These are phyloP conservation scores for Spiraea crenata DNA, from an alignment of 331 rosid species.

Conservation along the genomic window DNA sequence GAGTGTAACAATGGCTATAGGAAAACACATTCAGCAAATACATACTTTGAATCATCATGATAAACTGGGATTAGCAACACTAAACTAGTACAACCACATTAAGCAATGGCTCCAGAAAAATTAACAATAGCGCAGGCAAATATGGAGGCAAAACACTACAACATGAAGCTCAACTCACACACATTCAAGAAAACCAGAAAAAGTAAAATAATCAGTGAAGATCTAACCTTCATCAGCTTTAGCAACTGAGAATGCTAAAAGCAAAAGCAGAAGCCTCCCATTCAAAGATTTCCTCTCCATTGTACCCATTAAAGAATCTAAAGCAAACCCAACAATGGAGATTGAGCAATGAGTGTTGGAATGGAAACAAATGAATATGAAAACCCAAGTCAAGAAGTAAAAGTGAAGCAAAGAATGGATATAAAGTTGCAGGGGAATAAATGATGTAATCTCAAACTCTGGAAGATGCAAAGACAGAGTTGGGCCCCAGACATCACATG, in stretches of 20 bases:
- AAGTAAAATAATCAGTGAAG: not conserved
- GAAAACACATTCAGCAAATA: not conserved
- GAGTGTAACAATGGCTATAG: not conserved
- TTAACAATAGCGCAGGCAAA: not conserved
- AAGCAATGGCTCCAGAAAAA: not conserved
- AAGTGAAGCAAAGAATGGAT: conserved; percentile 35
- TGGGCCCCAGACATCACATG: conserved; percentile 54
- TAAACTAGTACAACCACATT: not conserved
- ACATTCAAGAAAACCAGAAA: conserved; percentile 1
- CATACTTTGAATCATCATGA: not conserved
- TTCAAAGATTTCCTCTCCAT: conserved; percentile 48
- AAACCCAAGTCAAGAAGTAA: conserved; percentile 29
- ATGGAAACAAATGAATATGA: conserved; percentile 8
- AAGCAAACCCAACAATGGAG: conserved; percentile 34
- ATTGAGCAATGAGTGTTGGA: conserved; percentile 12
- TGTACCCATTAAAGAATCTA: conserved; percentile 22
- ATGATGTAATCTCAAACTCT: not conserved
- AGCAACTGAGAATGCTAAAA: conserved; percentile 44
- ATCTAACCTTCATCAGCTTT: conserved; percentile 65
- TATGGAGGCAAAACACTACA: not conserved
- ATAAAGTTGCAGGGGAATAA: conserved; percentile 43
- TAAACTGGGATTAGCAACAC: not conserved
- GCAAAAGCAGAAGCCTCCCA: conserved; percentile 45
- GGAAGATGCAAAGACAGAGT: conserved; percentile 10
- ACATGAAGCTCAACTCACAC: not conserved